A percentile compares a stretch with the other conserved stretches of the same genome.
Evolutionary conservation across 2,329 filamentous ascomycete species (phyloP).

Genomic region (Chaetoscypha palmicola): DNA sequence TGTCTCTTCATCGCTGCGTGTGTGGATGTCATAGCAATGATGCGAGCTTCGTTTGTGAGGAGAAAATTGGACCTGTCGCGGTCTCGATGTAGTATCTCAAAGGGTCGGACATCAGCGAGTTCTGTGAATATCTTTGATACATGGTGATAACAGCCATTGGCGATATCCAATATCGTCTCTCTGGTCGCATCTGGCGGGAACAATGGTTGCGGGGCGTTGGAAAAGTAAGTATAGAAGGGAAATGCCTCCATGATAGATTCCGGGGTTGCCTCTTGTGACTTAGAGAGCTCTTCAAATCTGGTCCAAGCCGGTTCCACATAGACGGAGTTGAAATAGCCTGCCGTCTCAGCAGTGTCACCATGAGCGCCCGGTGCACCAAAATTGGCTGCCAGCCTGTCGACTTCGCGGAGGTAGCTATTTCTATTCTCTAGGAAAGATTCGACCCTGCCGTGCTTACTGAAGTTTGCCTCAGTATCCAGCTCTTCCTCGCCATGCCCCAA

Average conservation of each 20-base stretch:
- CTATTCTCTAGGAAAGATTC: constrained; percentile 93
- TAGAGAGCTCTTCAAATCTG: constrained; percentile 65
- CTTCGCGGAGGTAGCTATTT: constrained; percentile 69
- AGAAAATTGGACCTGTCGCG: constrained; percentile 95
- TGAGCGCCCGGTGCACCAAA: constrained; percentile 89
- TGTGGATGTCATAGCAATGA: constrained; percentile 97
- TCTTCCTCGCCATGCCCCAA: constrained; percentile 95
- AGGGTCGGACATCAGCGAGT: constrained; percentile 86
- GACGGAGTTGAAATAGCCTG: constrained; percentile 91
- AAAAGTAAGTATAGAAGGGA: constrained; percentile 84
- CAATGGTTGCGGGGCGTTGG: constrained; percentile 77
- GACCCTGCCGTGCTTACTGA: constrained; percentile 89
- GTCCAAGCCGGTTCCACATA: constrained; percentile 86
- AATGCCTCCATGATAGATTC: constrained; percentile 66
- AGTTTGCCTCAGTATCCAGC: constrained; percentile 75
- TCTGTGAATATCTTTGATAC: constrained; percentile 87
- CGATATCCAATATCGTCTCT: constrained; percentile 66
- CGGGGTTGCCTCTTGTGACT: constrained; percentile 47
- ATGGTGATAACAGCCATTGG: constrained; percentile 79
- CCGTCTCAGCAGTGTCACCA: constrained; percentile 91
- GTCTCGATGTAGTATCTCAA: constrained; percentile 83
- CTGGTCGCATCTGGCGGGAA: constrained; percentile 63
- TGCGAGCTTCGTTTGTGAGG: constrained; percentile 89
- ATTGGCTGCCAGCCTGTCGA: constrained; percentile 76
- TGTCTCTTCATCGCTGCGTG: constrained; percentile 91